A percentile compares a stretch with the other conserved stretches of the same genome.
Evolutionary conservation across 1,284 basidiomycete species (phyloP).

Genomic region (Volvariella volvacea): DNA sequence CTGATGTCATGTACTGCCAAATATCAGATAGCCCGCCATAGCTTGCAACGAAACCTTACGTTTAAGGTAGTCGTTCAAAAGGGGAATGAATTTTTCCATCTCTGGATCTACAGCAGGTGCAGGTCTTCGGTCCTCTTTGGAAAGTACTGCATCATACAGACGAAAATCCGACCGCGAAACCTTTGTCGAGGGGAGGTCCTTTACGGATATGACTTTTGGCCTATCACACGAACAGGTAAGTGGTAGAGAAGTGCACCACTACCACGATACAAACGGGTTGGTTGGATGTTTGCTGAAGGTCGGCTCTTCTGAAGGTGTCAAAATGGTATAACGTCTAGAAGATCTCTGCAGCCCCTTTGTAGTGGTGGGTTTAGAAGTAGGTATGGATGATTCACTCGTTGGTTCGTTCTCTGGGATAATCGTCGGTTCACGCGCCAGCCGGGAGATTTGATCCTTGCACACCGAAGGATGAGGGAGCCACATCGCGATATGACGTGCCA

Average conservation of each 20-base stretch:
- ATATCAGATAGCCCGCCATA: background rate
- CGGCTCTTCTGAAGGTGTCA: conserved; percentile 22
- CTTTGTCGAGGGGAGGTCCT: conserved; percentile 28
- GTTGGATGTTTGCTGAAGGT: conserved; percentile 17
- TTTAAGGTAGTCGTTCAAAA: conserved; percentile 66
- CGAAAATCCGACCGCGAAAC: conserved; percentile 35
- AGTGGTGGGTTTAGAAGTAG: conserved; percentile 15
- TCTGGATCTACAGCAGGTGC: conserved; percentile 41
- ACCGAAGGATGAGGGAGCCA: conserved; percentile 2
- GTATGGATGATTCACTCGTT: conserved; percentile 9
- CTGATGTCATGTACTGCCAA: conserved; percentile 28
- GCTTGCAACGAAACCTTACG: conserved; percentile 28
- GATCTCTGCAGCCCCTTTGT: conserved; percentile 20
- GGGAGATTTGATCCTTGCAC: conserved; percentile 44
- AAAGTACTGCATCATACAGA: conserved; percentile 65
- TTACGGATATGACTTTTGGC: conserved; percentile 48
- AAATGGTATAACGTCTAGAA: conserved; percentile 38
- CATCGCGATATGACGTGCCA: conserved; percentile 2
- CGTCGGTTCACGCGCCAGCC: conserved; percentile 30
- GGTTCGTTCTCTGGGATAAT: conserved; percentile 11
- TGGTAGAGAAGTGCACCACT: conserved; percentile 2
- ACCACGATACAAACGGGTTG: conserved; percentile 22
- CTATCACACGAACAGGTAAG: conserved; percentile 23
- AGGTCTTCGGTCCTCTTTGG: conserved; percentile 24
- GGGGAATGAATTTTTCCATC: conserved; percentile 66